Percentiles rank a stretch among this genome's conserved stretches.
Evolutionary conservation across 2,329 filamentous ascomycete species (phyloP).

Genomic region (Lasiodiplodia sp.): DNA sequence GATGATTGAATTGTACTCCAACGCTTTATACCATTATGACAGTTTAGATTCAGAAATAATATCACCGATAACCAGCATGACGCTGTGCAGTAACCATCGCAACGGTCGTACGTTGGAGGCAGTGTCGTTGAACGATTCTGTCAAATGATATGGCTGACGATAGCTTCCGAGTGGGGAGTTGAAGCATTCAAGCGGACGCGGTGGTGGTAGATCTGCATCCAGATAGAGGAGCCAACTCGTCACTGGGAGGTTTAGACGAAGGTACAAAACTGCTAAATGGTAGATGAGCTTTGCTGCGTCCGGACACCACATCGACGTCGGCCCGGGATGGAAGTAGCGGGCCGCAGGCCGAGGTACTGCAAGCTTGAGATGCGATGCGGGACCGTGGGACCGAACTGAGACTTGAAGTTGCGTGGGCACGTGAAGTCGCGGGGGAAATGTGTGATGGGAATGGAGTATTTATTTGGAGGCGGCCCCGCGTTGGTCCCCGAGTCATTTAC

Average conservation of each 20-base stretch:
- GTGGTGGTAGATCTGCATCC: background rate
- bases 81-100: background rate
- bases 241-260: background rate
- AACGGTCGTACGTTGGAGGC: background rate
- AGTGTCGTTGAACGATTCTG: too few relatives aligned
- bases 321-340: background rate
- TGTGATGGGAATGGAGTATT: background rate
- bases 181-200: too few relatives aligned
- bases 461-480: slow-evolving; percentile 7
- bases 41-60: background rate
- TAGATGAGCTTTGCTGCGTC: background rate
- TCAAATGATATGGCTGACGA: too few relatives aligned
- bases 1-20: background rate
- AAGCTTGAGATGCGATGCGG: too few relatives aligned
- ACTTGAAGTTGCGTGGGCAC: background rate
- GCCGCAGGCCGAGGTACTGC: too few relatives aligned
- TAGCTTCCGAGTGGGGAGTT: too few relatives aligned
- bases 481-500: slow-evolving; percentile 4
- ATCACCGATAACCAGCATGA: background rate
- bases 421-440: background rate
- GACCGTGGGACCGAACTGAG: too few relatives aligned
- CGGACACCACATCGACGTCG: too few relatives aligned
- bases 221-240: background rate
- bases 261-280: background rate
- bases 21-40: slow-evolving; percentile 15